phyloP scores from a whole-genome alignment of 306 rosid genomes.

The Luffa acutangula region DNA sequence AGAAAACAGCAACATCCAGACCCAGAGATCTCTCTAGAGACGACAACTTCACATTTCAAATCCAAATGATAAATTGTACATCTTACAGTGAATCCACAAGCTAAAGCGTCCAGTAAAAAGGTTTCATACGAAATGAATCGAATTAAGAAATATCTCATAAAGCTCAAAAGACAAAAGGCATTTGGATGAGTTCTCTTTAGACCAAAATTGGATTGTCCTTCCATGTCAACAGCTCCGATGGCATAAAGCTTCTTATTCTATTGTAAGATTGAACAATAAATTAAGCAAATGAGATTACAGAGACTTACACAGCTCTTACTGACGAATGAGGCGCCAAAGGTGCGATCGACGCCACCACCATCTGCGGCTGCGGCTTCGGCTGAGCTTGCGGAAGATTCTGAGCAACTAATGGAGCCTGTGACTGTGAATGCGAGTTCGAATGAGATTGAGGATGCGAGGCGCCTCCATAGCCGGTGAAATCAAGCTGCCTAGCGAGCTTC shows the following conservation, averaged over 20 bases:
- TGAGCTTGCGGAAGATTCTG: slow-evolving; percentile 16
- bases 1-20: background rate
- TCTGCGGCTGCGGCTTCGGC: slow-evolving; percentile 13
- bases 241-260: slow-evolving; percentile 1
- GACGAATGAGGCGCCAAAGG: slow-evolving; percentile 38
- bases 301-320: slow-evolving; percentile 64
- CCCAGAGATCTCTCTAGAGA: background rate
- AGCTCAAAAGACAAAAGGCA: background rate
- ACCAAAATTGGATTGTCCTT: background rate
- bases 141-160: background rate
- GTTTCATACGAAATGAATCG: background rate
- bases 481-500: slow-evolving; percentile 94
- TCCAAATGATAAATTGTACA: background rate
- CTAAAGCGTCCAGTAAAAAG: background rate
- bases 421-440: slow-evolving; percentile 17
- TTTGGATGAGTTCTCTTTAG: background rate
- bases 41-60: background rate
- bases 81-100: background rate
- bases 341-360: slow-evolving; percentile 26
- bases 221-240: background rate
- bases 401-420: slow-evolving; percentile 6
- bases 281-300: background rate
- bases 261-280: background rate
- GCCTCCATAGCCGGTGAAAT: slow-evolving; percentile 63
- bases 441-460: slow-evolving; percentile 30